Evolutionary conservation across 2,329 filamentous ascomycete species (phyloP).

Genomic region (Cordyceps farinosa): DNA sequence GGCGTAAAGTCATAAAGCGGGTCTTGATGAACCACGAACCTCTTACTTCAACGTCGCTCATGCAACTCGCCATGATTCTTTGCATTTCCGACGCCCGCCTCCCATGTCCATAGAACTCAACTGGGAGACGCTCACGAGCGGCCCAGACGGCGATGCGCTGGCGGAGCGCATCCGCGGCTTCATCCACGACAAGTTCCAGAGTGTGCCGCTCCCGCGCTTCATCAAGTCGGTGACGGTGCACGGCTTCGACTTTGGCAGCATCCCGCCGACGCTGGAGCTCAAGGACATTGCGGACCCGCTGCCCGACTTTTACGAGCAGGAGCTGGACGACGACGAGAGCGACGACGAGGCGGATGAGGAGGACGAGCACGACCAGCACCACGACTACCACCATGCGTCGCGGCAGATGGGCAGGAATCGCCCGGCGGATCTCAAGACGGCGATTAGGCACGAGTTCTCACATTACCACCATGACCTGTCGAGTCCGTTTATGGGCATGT

Average conservation of each 20-base stretch:
- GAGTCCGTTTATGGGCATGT: conserved; percentile 55
- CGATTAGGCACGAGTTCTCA: conserved; percentile 31
- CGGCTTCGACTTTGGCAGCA: conserved; percentile 84
- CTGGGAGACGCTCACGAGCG: conserved; percentile 88
- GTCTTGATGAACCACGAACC: not conserved
- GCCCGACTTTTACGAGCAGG: conserved; percentile 91
- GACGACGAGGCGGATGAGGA: conserved; percentile 27
- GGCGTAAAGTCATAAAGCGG: conserved; percentile 5
- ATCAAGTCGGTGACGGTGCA: conserved; percentile 95
- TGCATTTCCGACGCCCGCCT: not conserved
- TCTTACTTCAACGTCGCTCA: not conserved
- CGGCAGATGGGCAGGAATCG: conserved; percentile 20
- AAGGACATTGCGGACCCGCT: conserved; percentile 97
- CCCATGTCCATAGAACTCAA: conserved; percentile 96
- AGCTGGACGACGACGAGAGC: conserved; percentile 52
- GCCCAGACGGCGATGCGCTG: conserved; percentile 79
- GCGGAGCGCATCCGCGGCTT: conserved; percentile 87
- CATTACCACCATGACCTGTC: conserved; percentile 41
- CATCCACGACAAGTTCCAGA: conserved; percentile 93
- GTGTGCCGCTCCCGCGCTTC: conserved; percentile 85
- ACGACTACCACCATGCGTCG: conserved; percentile 25
- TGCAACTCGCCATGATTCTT: conserved; percentile 1
- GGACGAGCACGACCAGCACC: conserved; percentile 23
- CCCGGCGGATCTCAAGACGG: conserved; percentile 30
- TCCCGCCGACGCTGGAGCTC: conserved; percentile 80